Conservation (phyloP, 2,329 filamentous ascomycete species). For the Penicillium thymicola region DNA sequence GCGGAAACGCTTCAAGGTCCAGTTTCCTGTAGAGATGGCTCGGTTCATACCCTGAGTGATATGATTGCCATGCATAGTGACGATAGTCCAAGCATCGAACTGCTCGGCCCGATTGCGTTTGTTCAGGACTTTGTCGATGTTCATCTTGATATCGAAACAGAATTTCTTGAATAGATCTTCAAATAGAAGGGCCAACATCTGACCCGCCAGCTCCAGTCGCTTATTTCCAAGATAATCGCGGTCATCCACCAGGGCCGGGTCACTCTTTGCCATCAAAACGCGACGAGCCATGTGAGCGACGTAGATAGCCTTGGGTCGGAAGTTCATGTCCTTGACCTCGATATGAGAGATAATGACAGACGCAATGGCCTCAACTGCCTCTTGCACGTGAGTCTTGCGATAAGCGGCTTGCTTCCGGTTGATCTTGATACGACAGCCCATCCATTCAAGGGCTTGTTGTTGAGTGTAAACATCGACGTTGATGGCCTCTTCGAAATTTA, state of each 20-base stretch:
- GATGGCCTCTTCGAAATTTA: conserved; percentile 91
- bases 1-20: conserved; percentile 95
- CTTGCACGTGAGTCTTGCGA: conserved; percentile 79
- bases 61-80: conserved; percentile 77
- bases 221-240: conserved; percentile 98
- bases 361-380: conserved; percentile 87
- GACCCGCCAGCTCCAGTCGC: conserved; percentile 87
- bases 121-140: conserved; percentile 91
- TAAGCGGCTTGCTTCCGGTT: conserved; percentile 61
- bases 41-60: conserved; percentile 94
- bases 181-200: conserved; percentile 88
- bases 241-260: conserved; percentile 87
- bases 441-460: conserved; percentile 90
- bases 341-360: conserved; percentile 95
- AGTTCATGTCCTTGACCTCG: conserved; percentile 84
- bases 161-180: conserved; percentile 98
- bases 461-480: conserved; percentile 85
- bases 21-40: conserved; percentile 95
- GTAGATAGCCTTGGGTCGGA: conserved; percentile 94
- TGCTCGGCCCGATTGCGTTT: conserved; percentile 86
- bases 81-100: conserved; percentile 81
- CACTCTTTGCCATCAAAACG: conserved; percentile 88
- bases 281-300: conserved; percentile 96
- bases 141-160: conserved; percentile 81
- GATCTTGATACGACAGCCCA: conserved; percentile 84